phyloP scores from a whole-genome alignment of 2,329 filamentous ascomycete species.

The Thelonectria olida region DNA sequence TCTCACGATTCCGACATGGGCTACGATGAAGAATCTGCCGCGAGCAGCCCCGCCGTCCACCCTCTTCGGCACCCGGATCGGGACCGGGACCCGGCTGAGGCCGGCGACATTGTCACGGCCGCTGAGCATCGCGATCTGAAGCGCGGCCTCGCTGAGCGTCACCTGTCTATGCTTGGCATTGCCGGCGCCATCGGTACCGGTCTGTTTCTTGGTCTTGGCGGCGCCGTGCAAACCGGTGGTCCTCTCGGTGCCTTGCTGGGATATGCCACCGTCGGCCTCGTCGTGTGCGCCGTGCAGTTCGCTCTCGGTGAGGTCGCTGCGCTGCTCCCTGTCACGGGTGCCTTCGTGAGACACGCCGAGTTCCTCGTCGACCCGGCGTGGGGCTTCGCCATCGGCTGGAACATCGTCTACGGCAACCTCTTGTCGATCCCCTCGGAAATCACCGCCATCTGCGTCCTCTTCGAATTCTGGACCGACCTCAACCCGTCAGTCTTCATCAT shows the following conservation, averaged over 20 bases:
- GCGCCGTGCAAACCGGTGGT: slow-evolving; percentile 50
- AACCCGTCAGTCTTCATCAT: slow-evolving; percentile 40
- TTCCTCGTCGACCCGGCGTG: slow-evolving; percentile 63
- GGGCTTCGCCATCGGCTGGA: slow-evolving; percentile 62
- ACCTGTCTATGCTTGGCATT: slow-evolving; percentile 63
- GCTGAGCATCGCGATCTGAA: slow-evolving; percentile 35
- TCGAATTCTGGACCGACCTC: slow-evolving; percentile 49
- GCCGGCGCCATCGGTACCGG: slow-evolving; percentile 61
- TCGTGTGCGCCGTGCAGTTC: slow-evolving; percentile 59
- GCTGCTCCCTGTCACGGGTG: slow-evolving; percentile 57
- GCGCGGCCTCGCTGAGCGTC: slow-evolving; percentile 38
- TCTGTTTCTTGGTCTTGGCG: slow-evolving; percentile 48
- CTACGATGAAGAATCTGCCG: slow-evolving; percentile 9
- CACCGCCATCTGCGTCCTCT: slow-evolving; percentile 51
- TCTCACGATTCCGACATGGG: slow-evolving; percentile 4
- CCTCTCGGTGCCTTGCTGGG: slow-evolving; percentile 54
- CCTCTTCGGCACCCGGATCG: not conserved
- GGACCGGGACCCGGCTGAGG: not conserved
- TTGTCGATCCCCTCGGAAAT: slow-evolving; percentile 62
- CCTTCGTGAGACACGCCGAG: slow-evolving; percentile 60
- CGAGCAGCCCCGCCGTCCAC: slow-evolving; percentile 7
- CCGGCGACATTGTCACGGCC: slow-evolving; percentile 35
- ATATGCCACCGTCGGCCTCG: slow-evolving; percentile 53
- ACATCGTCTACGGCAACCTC: slow-evolving; percentile 61
- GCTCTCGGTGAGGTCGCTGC: slow-evolving; percentile 61